phyloP scores from a whole-genome alignment of 2,329 filamentous ascomycete genomes.

The Periconia digitata region DNA sequence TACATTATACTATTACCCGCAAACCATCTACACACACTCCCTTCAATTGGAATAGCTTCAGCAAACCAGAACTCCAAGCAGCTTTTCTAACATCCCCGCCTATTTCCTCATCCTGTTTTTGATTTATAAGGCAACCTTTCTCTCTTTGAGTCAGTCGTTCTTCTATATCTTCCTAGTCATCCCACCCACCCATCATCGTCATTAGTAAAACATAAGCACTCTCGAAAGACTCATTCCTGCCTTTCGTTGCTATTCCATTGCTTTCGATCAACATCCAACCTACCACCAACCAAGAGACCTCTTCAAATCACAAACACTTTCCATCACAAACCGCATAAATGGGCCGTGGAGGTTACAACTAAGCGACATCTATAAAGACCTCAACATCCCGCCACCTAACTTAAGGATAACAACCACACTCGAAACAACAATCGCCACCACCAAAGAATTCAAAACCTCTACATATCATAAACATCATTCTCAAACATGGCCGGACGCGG shows the following conservation, averaged over 20 bases:
- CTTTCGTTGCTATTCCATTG: conserved; percentile 9
- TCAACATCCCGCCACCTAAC: not conserved
- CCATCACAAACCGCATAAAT: conserved; percentile 18
- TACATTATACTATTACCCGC: no score
- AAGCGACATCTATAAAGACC: conserved; percentile 2
- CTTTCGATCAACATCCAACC: conserved; percentile 1
- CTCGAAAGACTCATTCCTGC: conserved; percentile 8
- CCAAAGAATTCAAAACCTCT: conserved; percentile 1
- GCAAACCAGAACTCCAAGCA: conserved; percentile 1
- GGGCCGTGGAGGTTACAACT: conserved; percentile 41
- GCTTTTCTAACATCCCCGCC: conserved; percentile 10
- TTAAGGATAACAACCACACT: not conserved
- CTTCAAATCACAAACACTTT: conserved; percentile 2
- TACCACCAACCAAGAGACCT: not conserved
- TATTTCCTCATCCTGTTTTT: conserved; percentile 1
- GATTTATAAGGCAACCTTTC: conserved; percentile 1
- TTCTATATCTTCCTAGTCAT: conserved; percentile 6
- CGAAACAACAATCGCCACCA: not conserved
- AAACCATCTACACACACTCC: conserved; percentile 4
- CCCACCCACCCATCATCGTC: not conserved
- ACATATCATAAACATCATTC: conserved; percentile 1
- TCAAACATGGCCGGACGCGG: conserved; percentile 10
- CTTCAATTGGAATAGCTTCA: no score
- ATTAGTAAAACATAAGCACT: not conserved
- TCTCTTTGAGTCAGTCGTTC: conserved; percentile 5